Conservation (phyloP, 345 rosid species). For the Aquilaria sinensis region DNA sequence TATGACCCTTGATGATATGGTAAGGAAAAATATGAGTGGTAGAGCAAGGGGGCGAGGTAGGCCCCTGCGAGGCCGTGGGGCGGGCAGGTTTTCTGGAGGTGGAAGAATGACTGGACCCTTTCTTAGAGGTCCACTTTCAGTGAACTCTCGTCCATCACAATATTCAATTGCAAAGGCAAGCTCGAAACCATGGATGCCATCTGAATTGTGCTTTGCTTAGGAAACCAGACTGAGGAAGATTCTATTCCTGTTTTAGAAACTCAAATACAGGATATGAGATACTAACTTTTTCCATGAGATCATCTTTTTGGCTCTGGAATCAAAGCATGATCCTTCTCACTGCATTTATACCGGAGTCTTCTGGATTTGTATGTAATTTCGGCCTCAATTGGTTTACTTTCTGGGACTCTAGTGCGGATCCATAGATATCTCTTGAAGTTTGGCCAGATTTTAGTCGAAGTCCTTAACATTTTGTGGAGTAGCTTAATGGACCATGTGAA, state of each 20-base stretch:
- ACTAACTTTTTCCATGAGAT: constrained; percentile 28
- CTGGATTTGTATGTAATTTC: neutral
- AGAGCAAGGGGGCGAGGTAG: constrained; percentile 55
- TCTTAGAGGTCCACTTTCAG: constrained; percentile 47
- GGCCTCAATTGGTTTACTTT: neutral
- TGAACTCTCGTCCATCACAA: no score
- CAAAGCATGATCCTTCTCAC: constrained; percentile 7
- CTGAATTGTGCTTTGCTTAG: no score
- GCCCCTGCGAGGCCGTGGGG: constrained; percentile 56
- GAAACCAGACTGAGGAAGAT: no score
- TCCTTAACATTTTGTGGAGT: constrained; percentile 20
- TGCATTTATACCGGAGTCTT: neutral
- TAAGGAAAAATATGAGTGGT: constrained; percentile 53
- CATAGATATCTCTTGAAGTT: neutral
- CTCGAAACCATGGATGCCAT: no score
- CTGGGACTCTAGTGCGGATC: neutral
- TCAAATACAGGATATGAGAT: constrained; percentile 25
- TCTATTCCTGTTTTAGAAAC: constrained; percentile 52
- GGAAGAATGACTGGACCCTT: constrained; percentile 63
- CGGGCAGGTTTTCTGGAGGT: constrained; percentile 30
- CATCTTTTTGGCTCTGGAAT: constrained; percentile 30
- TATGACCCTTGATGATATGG: constrained; percentile 89
- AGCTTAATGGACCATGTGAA: constrained; percentile 30
- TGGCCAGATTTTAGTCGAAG: constrained; percentile 8
- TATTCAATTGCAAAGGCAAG: no score